Evolutionary conservation across 108 stramenopile species (phyloP), one percentile per base, ranked within the genome.

Genomic region (Skeletonema costatum): DNA sequence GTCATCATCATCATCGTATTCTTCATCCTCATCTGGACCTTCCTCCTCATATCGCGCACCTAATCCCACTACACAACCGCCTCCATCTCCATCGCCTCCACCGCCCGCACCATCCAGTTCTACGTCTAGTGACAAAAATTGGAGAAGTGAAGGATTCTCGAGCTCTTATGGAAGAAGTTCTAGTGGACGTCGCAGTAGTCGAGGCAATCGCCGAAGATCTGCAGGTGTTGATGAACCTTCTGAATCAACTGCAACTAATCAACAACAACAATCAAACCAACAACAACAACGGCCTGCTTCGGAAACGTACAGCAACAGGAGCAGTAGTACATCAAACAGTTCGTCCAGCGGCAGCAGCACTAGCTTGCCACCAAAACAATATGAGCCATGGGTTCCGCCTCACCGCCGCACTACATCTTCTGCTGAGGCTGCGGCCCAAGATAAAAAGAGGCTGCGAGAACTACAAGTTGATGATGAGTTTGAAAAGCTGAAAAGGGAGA

Each of bases 381-480:
- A 39, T 32, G 78, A 81, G 42, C 51, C 70, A 32, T 80, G 80
- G 76, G 78, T 87, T 16, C 90, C 95, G 32, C 95, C 95, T 0
- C 95, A 96, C 77, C 88, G 95, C 53, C 87, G 92, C 60, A 75
- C 82, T 30, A 51, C 81, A 53, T 91, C 87, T 38, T 66, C 81
- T 4, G 75, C 79, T 60, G 80, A 84, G 51, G 64, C 68, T 16
- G 79, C 76, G 16, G 77, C 66, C 29, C 75, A 87, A 63, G 91
- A 91, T 38, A 92, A 87, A 68, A 74, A 83, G 69, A 62, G 91
- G 68, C 69, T 93, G 29, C 81, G 92, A 66, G 89, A 96, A 58
- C 66, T 93, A 61, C 87, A 91, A 60, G 92, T 96, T 3, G 95
- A 96, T 61, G 95, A 96, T 44, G 95, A 96, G 66, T 91, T 96